Percentiles rank a stretch among this genome's conserved stretches.
Evolutionary conservation across 164 flowering plant species (phyloP).

Genomic region (Liriodendron chinense): DNA sequence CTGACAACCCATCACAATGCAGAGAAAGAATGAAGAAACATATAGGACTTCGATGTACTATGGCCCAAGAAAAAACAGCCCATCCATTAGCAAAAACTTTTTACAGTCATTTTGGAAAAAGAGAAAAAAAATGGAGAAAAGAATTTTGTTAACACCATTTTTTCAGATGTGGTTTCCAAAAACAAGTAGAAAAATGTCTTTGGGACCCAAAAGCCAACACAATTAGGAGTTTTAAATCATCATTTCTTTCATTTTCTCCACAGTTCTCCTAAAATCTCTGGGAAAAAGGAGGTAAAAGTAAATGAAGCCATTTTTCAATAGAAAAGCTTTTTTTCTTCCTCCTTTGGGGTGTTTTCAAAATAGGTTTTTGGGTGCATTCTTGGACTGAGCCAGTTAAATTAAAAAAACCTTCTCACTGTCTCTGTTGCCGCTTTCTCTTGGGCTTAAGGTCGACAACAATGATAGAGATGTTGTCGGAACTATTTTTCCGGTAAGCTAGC

Average conservation of each 20-base stretch:
- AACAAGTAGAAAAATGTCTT: neutral
- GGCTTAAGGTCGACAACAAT: conserved; percentile 64
- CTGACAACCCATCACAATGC: neutral
- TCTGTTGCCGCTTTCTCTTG: conserved; percentile 36
- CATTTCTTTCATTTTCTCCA: too few species aligned
- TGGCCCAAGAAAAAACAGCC: neutral
- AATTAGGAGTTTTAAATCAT: too few species aligned
- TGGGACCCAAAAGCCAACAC: too few species aligned
- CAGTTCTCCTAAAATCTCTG: too few species aligned
- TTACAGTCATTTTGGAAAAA: conserved; percentile 3
- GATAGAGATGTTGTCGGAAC: conserved; percentile 61
- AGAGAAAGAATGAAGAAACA: neutral
- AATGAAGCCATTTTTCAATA: neutral
- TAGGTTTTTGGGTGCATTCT: neutral
- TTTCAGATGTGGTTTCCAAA: neutral
- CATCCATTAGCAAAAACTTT: neutral
- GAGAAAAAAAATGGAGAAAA: neutral
- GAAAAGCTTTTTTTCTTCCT: neutral
- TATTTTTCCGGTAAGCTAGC: conserved; percentile 52
- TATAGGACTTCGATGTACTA: neutral
- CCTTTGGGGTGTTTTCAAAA: neutral
- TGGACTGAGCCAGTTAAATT: neutral
- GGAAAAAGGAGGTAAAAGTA: neutral
- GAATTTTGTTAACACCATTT: too few species aligned
- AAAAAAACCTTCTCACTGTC: conserved; percentile 17